These are phyloP conservation scores for Trypanosoma conorhini DNA, from an alignment of 208 protist species.

Conservation along the genomic window DNA sequence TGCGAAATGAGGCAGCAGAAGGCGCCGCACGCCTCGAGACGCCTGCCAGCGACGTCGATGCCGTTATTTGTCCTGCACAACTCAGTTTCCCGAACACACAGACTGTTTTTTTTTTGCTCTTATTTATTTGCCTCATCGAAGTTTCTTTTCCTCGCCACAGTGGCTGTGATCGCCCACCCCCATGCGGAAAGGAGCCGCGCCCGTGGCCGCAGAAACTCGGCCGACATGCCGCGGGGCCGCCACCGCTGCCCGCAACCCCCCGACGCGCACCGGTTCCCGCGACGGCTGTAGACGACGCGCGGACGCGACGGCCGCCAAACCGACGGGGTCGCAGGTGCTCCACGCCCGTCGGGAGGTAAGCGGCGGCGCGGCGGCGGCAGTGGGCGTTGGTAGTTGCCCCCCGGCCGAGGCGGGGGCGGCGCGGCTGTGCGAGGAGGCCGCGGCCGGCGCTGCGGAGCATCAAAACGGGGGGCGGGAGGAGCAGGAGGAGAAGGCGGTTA, in stretches of 20 bases:
- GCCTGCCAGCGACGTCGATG: background rate
- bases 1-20: background rate
- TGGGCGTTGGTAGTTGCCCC: background rate
- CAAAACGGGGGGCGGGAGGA: background rate
- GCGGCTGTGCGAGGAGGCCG: background rate
- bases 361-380: background rate
- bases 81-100: too few species aligned
- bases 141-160: background rate
- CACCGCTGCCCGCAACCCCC: background rate
- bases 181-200: background rate
- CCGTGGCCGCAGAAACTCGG: background rate
- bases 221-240: background rate
- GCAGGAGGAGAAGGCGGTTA: background rate
- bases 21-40: background rate
- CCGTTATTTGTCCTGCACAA: background rate
- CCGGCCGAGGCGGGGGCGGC: background rate
- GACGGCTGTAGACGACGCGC: background rate
- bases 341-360: background rate
- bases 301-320: background rate
- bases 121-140: background rate
- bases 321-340: background rate
- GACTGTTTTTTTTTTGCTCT: background rate
- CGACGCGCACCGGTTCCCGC: background rate
- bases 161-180: background rate
- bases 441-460: background rate